These are phyloP conservation scores for Coprinellus aureogranulatus DNA, from an alignment of 768 basidiomycete species.

Conservation along the genomic window DNA sequence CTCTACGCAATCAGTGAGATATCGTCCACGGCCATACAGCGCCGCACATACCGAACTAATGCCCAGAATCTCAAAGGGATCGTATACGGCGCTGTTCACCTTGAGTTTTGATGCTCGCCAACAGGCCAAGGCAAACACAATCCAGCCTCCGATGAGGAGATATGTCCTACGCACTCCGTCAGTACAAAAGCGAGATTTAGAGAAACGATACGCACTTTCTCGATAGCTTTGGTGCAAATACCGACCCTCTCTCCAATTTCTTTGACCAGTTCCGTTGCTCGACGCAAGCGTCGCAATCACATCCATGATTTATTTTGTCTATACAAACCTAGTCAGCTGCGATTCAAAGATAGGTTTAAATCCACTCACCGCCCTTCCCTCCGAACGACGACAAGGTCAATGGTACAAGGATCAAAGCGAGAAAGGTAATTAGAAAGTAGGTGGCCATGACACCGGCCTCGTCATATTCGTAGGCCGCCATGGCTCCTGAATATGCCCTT, in stretches of 20 bases:
- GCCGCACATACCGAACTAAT: constrained; percentile 55
- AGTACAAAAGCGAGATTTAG: neutral
- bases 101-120: constrained; percentile 60
- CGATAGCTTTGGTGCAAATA: constrained; percentile 47
- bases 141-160: constrained; percentile 72
- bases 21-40: neutral
- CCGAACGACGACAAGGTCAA: constrained; percentile 55
- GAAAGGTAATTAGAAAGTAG: constrained; percentile 65
- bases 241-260: constrained; percentile 42
- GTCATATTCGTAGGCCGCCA: constrained; percentile 84
- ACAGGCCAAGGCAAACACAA: constrained; percentile 61
- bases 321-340: neutral
- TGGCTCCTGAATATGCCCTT: constrained; percentile 24
- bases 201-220: constrained; percentile 42
- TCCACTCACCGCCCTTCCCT: constrained; percentile 18
- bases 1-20: constrained; percentile 42
- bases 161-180: constrained; percentile 44
- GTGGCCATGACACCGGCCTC: constrained; percentile 66
- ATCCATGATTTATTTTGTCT: constrained; percentile 42
- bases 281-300: constrained; percentile 61
- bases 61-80: constrained; percentile 93
- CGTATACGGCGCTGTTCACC: constrained; percentile 71
- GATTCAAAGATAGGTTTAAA: too few relatives aligned
- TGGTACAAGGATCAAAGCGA: constrained; percentile 44
- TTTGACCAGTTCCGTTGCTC: constrained; percentile 49